Percentiles rank a stretch among this genome's conserved stretches.
Conservation (phyloP, 2,329 filamentous ascomycete genomes). For the Thielaviopsis punctulata region DNA sequence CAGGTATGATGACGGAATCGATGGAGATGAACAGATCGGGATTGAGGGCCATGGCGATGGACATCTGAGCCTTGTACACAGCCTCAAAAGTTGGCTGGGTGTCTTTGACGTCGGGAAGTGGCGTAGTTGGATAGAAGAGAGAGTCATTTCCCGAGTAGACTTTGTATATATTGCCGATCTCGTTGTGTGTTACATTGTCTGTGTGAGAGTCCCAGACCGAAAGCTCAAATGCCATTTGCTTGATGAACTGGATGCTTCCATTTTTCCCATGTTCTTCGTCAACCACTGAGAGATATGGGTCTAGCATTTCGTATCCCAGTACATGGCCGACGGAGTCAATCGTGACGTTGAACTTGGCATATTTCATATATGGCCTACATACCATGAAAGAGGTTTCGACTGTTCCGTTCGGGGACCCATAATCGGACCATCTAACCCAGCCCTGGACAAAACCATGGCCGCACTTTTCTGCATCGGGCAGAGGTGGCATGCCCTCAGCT, state of each 20-base stretch:
- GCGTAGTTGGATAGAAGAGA: neutral
- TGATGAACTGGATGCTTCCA: neutral
- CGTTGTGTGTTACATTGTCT: neutral
- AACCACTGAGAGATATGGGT: neutral
- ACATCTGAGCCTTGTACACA: neutral
- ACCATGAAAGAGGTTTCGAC: neutral
- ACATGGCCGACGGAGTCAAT: conserved; percentile 17
- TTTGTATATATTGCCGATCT: conserved; percentile 3
- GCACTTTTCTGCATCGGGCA: neutral
- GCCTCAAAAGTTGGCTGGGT: neutral
- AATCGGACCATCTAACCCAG: neutral
- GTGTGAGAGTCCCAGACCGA: neutral
- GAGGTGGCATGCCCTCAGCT: neutral
- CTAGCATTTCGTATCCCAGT: conserved; percentile 9
- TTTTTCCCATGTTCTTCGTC: neutral
- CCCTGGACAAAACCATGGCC: neutral
- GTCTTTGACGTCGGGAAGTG: neutral
- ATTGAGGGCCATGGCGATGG: neutral
- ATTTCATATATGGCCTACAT: conserved; percentile 18
- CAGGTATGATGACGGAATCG: neutral
- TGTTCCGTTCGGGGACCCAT: neutral
- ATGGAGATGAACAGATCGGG: conserved; percentile 20
- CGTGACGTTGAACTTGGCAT: conserved; percentile 20
- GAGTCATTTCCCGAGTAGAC: neutral
- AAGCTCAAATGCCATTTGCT: neutral